Evolutionary conservation across 1,284 basidiomycete species (phyloP), one percentile per base, ranked within the genome.

Genomic region (Puccinia triticina): DNA sequence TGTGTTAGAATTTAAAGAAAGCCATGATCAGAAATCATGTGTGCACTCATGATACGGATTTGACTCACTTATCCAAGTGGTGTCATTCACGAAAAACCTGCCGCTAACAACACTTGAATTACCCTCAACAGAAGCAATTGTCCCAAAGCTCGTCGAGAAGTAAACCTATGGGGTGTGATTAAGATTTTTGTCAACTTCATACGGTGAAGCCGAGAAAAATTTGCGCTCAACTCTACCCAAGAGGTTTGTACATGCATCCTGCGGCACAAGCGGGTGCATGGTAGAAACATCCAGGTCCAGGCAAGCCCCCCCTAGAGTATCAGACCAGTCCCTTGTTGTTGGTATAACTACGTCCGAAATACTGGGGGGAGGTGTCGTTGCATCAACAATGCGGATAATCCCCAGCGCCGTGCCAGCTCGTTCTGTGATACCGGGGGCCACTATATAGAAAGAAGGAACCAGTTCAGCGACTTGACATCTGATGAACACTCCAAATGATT

Each of bases 1-100:
- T 81, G 37, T 64, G 32, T 50, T n/a, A 32, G 50, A 29, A 69
- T 23, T 34, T 69, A 26, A 59, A 64, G 14, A 66, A 29, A 50
- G 64, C 14, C 26, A 50, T 11, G 29, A n/a, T 50, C 2, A 48
- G 48, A 16, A 46, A 37, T 53, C 23, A 10, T 55, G 11, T 18
- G 5, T 21, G 23, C 26, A 4, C 34, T 29, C 21, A 29, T 43
- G 37, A 23, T 55, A 11, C 8, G 1, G 12, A 55, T n/a, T 55
- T 37, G 50, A 73, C 78, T 81, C 21, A 81, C 78, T 81, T 53
- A 34, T 74, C 78, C 78, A 81, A 16, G 69, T 81, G 37, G 71
- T 74, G 0, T 50, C 59, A 72, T 81, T 71, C 16, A 81, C 69
- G 48, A 81, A 81, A 50, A 81, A 81, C 67, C 71, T 69, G 18